Evolutionary conservation across 257 asterid species (phyloP), one percentile per base, ranked within the genome.

Genomic region (Penstemon eatonii): DNA sequence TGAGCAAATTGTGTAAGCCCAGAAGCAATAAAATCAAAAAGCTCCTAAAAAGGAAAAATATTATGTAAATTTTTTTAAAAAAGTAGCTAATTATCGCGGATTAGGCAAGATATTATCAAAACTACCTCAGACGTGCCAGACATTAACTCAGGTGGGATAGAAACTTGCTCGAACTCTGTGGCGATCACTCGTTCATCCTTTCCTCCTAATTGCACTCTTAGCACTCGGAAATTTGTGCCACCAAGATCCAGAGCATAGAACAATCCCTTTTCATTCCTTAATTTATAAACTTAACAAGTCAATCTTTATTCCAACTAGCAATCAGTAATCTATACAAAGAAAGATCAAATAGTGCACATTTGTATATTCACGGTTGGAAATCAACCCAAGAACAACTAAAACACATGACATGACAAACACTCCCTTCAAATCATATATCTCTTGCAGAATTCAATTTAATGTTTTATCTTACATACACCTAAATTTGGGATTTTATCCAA

Each of bases 241-340:
- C 96, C 96, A 54, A 90, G 95, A 83, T 90, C 96, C 86, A 87
- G 53, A 0, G 91, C 95, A 74, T 90, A 87, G 74, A 79, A 90
- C 76, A 87, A 67, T 8, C 96, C 95, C 75, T 86, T 84, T 80
- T 87, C 96, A 42, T 86, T 78, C 85, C 95, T 90, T 74, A 18
- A 18, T 64, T 69, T 7, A 42, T 36, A 25, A 43, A 56, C n/a
- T 6, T 56, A 41, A 40, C 47, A 62, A 8, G 45, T 67, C 75
- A 73, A 53, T 33, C 42, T 63, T 63, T 60, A 3, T 55, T 59
- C 11, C 9, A 5, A 43, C 25, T 55, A n/a, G 8, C 19, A 25
- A 73, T 46, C 56, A 59, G 57, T 55, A 36, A 45, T 72, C 53
- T 15, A 56, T n/a, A 18, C 44, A 9, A 15, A 10, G 15, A 38